Percentiles rank a stretch among this genome's conserved stretches.
phyloP scores from a whole-genome alignment of 495 filamentous ascomycete species.

The Tetracladium setigerum region DNA sequence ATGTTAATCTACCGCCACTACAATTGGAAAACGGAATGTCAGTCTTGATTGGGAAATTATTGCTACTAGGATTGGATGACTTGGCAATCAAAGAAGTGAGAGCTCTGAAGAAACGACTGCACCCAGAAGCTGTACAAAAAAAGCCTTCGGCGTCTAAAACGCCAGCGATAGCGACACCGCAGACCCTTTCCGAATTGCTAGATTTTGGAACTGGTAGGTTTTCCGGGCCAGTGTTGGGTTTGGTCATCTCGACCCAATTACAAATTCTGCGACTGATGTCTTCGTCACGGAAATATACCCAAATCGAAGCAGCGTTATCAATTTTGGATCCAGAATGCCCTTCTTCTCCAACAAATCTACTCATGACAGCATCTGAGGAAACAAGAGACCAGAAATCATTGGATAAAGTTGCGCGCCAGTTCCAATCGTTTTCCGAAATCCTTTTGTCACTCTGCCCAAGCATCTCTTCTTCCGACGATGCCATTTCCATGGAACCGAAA shows the following conservation, averaged over 20 bases:
- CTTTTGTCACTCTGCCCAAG: slow-evolving; percentile 58
- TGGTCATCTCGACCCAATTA: slow-evolving; percentile 47
- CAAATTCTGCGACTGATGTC: slow-evolving; percentile 43
- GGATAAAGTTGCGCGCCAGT: slow-evolving; percentile 57
- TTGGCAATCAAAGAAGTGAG: slow-evolving; percentile 72
- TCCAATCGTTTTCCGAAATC: slow-evolving; percentile 62
- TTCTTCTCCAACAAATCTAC: slow-evolving; percentile 60
- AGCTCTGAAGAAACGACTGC: slow-evolving; percentile 56
- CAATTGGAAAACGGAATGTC: slow-evolving; percentile 83
- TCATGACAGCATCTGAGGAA: slow-evolving; percentile 43
- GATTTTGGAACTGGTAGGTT: slow-evolving; percentile 40
- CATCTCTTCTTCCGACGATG: slow-evolving; percentile 44
- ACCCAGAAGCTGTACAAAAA: slow-evolving; percentile 24
- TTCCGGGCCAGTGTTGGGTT: slow-evolving; percentile 31
- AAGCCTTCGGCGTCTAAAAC: slow-evolving; percentile 21
- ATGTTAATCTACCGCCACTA: slow-evolving; percentile 46
- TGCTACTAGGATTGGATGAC: slow-evolving; percentile 65
- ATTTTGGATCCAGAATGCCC: slow-evolving; percentile 34
- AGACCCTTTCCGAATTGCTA: slow-evolving; percentile 53
- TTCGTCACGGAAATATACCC: slow-evolving; percentile 38
- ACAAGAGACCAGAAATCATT: slow-evolving; percentile 26
- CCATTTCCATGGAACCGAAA: slow-evolving; percentile 33
- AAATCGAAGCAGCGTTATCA: slow-evolving; percentile 41
- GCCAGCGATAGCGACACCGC: slow-evolving; percentile 26
- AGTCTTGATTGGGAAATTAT: slow-evolving; percentile 62